Evolutionary conservation across 2,329 filamentous ascomycete genomes (phyloP).

Genomic region (Annulohypoxylon truncatum): DNA sequence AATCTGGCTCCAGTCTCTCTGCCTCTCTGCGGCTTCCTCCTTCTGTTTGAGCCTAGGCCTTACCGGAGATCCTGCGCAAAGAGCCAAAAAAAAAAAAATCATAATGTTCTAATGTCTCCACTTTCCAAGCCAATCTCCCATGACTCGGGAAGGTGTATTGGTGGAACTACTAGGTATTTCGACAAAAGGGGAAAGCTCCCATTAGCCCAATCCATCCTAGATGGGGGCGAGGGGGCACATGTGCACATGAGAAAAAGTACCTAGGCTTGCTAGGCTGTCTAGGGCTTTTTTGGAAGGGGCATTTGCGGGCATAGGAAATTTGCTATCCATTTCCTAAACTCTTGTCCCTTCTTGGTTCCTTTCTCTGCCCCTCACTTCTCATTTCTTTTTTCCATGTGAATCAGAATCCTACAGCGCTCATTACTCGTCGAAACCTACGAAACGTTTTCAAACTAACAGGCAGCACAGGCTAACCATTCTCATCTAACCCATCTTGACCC

Average conservation of each 20-base stretch:
- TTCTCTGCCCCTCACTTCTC: slow-evolving; percentile 26
- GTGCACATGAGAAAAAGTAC: slow-evolving; percentile 1
- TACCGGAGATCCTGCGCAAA: slow-evolving; percentile 4
- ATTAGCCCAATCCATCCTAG: slow-evolving; percentile 9
- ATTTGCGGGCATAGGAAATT: slow-evolving; percentile 32
- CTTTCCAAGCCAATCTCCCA: slow-evolving; percentile 25
- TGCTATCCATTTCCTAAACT: slow-evolving; percentile 27
- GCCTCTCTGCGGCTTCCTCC: background rate
- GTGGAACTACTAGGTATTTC: slow-evolving; percentile 34
- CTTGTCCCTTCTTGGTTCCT: slow-evolving; percentile 2
- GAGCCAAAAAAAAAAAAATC: background rate
- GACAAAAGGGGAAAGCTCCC: slow-evolving; percentile 23
- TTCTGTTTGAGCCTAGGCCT: slow-evolving; percentile 10
- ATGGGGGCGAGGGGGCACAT: slow-evolving; percentile 13
- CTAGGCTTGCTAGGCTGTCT: slow-evolving; percentile 5
- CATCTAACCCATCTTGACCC: slow-evolving; percentile 2
- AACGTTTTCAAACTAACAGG: slow-evolving; percentile 8
- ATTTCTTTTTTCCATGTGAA: slow-evolving; percentile 35
- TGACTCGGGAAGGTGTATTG: slow-evolving; percentile 26
- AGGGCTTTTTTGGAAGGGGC: slow-evolving; percentile 4
- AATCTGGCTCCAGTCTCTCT: background rate
- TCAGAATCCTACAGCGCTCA: background rate
- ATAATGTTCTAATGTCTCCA: background rate
- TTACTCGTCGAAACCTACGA: slow-evolving; percentile 7
- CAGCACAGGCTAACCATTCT: slow-evolving; percentile 14